phyloP scores from a whole-genome alignment of 169 alveolate species.

The Perkinsus chesapeaki region DNA sequence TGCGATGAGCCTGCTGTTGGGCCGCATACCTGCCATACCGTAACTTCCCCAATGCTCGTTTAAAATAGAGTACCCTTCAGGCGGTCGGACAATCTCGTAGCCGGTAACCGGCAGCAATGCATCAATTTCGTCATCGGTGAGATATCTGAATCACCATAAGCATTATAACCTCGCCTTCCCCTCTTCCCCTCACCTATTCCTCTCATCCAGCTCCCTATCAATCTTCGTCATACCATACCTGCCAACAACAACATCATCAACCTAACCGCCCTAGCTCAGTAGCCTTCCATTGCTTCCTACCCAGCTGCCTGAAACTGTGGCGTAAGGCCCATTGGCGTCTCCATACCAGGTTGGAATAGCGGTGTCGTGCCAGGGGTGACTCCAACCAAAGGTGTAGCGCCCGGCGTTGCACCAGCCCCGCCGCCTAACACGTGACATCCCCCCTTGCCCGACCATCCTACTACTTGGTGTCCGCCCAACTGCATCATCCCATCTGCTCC shows the following conservation, averaged over 20 bases:
- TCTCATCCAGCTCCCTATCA: conserved; percentile 40
- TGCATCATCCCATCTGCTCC: neutral
- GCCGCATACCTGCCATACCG: conserved; percentile 25
- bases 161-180: neutral
- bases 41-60: conserved; percentile 34
- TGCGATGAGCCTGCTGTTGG: conserved; percentile 18
- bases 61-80: conserved; percentile 66
- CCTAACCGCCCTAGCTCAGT: neutral
- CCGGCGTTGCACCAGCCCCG: conserved; percentile 54
- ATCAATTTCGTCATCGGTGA: conserved; percentile 94
- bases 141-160: neutral
- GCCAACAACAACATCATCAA: neutral
- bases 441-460: neutral
- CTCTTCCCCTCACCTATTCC: conserved; percentile 47
- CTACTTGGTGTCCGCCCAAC: neutral
- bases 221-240: conserved; percentile 15
- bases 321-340: conserved; percentile 39
- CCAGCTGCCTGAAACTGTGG: conserved; percentile 21
- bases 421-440: conserved; percentile 20
- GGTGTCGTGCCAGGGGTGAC: neutral
- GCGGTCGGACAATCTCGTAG: conserved; percentile 78
- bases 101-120: conserved; percentile 84
- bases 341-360: neutral
- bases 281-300: neutral
- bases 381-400: conserved; percentile 50